These are phyloP conservation scores for Tylopilus sp. DNA, from an alignment of 1,284 basidiomycete genomes.

Conservation along the genomic window DNA sequence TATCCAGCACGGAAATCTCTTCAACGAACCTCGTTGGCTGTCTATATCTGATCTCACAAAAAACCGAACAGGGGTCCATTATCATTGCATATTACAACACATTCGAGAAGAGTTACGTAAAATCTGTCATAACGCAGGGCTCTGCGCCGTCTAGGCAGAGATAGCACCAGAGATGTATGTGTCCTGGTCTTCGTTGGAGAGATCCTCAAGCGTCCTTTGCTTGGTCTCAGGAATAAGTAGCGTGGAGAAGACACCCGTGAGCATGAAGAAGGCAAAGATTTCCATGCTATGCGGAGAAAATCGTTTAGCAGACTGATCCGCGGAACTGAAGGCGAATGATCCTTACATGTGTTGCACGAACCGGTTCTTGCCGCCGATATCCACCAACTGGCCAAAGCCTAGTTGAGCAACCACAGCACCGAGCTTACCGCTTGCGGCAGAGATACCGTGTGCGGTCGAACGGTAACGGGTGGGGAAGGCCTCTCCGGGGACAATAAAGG, in stretches of 20 bases:
- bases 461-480: constrained; percentile 72
- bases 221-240: constrained; percentile 61
- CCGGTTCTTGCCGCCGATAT: constrained; percentile 45
- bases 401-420: constrained; percentile 68
- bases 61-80: background rate
- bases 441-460: constrained; percentile 66
- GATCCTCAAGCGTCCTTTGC: constrained; percentile 51
- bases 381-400: constrained; percentile 46
- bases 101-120: background rate
- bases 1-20: no score
- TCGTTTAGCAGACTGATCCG: background rate
- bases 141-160: constrained; percentile 12
- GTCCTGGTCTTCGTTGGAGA: constrained; percentile 49
- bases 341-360: constrained; percentile 40
- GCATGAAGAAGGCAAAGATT: constrained; percentile 56
- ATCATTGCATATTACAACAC: constrained; percentile 6
- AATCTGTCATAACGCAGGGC: background rate
- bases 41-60: background rate
- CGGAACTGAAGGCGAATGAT: background rate
- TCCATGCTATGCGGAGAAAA: constrained; percentile 33
- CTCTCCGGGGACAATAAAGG: constrained; percentile 66
- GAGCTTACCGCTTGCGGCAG: constrained; percentile 65
- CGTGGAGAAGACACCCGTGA: constrained; percentile 58
- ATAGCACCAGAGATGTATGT: constrained; percentile 39
- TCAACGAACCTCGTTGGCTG: no score